A percentile compares a stretch with the other conserved stretches of the same genome.
These are phyloP conservation scores for Mytilinidion resinicola DNA, from an alignment of 495 filamentous ascomycete species.

Conservation along the genomic window DNA sequence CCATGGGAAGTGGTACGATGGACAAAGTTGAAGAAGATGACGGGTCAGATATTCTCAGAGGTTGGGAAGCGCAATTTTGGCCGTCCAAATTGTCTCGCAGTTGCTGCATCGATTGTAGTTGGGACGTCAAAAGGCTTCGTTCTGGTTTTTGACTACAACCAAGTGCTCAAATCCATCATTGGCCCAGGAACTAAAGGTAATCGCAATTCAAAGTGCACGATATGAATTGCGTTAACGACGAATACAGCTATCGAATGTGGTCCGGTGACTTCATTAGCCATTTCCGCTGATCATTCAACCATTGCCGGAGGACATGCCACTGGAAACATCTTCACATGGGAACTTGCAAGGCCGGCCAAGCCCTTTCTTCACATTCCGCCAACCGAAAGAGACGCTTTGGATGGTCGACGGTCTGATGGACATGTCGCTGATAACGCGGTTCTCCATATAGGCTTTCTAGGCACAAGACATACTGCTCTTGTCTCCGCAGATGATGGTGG, in stretches of 20 bases:
- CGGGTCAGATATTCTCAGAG: constrained; percentile 89
- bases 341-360: constrained; percentile 67
- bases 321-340: constrained; percentile 96
- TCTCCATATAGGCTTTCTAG: constrained; percentile 90
- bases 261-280: constrained; percentile 74
- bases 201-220: background rate
- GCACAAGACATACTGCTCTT: constrained; percentile 89
- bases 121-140: constrained; percentile 93
- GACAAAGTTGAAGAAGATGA: constrained; percentile 88
- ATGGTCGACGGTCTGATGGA: constrained; percentile 65
- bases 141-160: constrained; percentile 93
- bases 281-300: constrained; percentile 90
- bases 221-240: background rate
- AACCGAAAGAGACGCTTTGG: constrained; percentile 57
- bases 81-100: constrained; percentile 79
- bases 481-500: constrained; percentile 93
- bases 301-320: constrained; percentile 84
- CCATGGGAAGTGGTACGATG: constrained; percentile 97
- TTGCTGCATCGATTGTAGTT: constrained; percentile 82
- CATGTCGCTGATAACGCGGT: constrained; percentile 71
- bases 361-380: constrained; percentile 88
- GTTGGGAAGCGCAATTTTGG: constrained; percentile 89
- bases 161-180: constrained; percentile 87
- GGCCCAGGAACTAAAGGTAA: constrained; percentile 89
- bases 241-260: constrained; percentile 78